Evolutionary conservation across 2,329 filamentous ascomycete genomes (phyloP).

Genomic region (Aureobasidium sp.): DNA sequence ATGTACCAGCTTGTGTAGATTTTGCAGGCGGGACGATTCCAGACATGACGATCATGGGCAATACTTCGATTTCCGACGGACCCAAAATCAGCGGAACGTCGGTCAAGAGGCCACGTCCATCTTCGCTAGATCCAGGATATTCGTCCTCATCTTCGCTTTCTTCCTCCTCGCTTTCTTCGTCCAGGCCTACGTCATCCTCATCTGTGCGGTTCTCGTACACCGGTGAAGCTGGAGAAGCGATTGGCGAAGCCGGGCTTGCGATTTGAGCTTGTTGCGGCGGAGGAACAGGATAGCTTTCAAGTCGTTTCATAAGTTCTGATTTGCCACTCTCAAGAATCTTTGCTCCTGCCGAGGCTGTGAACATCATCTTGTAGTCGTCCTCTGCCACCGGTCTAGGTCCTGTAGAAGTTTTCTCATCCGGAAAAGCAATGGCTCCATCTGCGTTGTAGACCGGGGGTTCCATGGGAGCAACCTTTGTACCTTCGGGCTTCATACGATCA

Average conservation of each 20-base stretch:
- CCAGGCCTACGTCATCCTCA: conserved; percentile 19
- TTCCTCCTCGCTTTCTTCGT: conserved; percentile 48
- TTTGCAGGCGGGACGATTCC: conserved; percentile 74
- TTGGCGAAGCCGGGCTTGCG: conserved; percentile 28
- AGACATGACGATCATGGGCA: conserved; percentile 96
- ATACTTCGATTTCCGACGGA: conserved; percentile 87
- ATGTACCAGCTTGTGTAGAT: conserved; percentile 47
- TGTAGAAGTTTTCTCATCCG: conserved; percentile 12
- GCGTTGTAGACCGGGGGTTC: conserved; percentile 22
- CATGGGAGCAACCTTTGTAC: conserved; percentile 21
- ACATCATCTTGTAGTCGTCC: conserved; percentile 45
- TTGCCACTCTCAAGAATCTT: conserved; percentile 45
- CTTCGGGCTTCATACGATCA: conserved; percentile 23
- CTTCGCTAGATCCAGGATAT: conserved; percentile 54
- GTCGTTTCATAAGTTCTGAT: conserved; percentile 44
- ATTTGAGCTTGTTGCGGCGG: conserved; percentile 17
- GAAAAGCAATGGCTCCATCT: conserved; percentile 23
- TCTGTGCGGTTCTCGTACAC: conserved; percentile 15
- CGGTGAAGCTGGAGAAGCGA: conserved; percentile 17
- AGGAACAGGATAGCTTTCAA: conserved; percentile 35
- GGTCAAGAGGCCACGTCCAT: conserved; percentile 75
- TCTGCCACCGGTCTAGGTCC: conserved; percentile 25
- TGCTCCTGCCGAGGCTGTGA: conserved; percentile 42
- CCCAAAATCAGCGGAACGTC: conserved; percentile 93
- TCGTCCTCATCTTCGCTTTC: conserved; percentile 65